Percentiles rank a stretch among this genome's conserved stretches.
Conservation (phyloP, 805 yeast species). For the Groenewaldozyma salmanticensis region DNA sequence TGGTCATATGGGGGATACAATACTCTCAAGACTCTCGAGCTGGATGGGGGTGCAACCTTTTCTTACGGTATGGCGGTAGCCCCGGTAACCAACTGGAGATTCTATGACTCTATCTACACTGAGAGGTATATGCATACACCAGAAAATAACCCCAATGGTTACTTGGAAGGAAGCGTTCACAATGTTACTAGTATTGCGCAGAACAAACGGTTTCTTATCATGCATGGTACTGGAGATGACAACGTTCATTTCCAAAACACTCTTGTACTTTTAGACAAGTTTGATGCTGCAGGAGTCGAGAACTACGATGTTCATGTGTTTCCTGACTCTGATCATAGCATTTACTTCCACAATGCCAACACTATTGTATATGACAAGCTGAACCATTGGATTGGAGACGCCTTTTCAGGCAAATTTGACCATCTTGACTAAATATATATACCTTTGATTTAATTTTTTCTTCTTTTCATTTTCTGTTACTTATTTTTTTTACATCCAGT, state of each 20-base stretch:
- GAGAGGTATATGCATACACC: conserved; percentile 93
- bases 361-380: conserved; percentile 62
- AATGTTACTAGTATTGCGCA: conserved; percentile 46
- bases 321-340: conserved; percentile 90
- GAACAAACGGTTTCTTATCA: conserved; percentile 61
- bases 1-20: conserved; percentile 97
- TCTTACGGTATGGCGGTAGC: conserved; percentile 92
- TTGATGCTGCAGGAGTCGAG: conserved; percentile 65
- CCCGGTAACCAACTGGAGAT: conserved; percentile 91
- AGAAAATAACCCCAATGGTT: conserved; percentile 52
- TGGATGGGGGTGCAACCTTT: conserved; percentile 65
- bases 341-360: conserved; percentile 70
- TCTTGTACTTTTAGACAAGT: conserved; percentile 61
- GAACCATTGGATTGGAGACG: conserved; percentile 50
- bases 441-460: background rate
- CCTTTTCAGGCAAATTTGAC: conserved; percentile 18
- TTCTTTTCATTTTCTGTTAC: no score
- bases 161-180: conserved; percentile 45
- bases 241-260: conserved; percentile 94
- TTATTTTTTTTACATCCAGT: no score
- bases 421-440: conserved; percentile 1
- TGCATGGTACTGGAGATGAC: conserved; percentile 98
- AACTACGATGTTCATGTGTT: conserved; percentile 83
- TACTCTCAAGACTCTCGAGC: conserved; percentile 82
- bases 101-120: conserved; percentile 88